Evolutionary conservation across 352 stramenopile species (phyloP).

Genomic region (Salisapilia sapeloensis): DNA sequence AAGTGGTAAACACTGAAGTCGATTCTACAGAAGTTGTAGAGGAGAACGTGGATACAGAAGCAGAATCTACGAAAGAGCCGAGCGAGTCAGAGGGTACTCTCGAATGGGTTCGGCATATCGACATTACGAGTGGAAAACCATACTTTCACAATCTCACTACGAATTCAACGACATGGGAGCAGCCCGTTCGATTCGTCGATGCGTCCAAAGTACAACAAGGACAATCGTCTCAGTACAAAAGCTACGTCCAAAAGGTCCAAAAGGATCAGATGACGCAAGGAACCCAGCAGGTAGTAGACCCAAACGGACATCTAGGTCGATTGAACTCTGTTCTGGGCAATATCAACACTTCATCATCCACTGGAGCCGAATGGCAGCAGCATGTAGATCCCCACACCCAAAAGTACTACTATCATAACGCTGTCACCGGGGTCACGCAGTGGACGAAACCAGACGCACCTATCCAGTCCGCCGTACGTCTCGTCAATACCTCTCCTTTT

Average conservation of each 20-base stretch:
- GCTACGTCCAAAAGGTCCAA: slow-evolving; percentile 33
- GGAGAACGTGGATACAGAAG: neutral
- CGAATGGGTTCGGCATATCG: slow-evolving; percentile 61
- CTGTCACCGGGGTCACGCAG: slow-evolving; percentile 52
- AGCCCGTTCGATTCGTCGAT: slow-evolving; percentile 28
- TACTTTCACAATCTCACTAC: slow-evolving; percentile 59
- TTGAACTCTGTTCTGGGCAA: slow-evolving; percentile 54
- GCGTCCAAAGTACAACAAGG: slow-evolving; percentile 4
- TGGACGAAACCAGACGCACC: slow-evolving; percentile 58
- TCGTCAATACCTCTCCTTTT: neutral
- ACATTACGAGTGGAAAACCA: slow-evolving; percentile 36
- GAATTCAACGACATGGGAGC: slow-evolving; percentile 51
- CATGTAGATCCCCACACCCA: slow-evolving; percentile 68
- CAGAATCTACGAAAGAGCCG: neutral
- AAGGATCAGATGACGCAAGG: slow-evolving; percentile 28
- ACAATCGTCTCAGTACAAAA: slow-evolving; percentile 37
- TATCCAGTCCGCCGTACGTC: slow-evolving; percentile 50
- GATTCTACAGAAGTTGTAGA: neutral
- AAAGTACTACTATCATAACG: slow-evolving; percentile 77
- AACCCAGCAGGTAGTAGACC: slow-evolving; percentile 49
- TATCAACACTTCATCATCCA: slow-evolving; percentile 16
- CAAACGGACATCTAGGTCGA: slow-evolving; percentile 42
- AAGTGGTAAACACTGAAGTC: neutral
- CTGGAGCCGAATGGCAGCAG: slow-evolving; percentile 51
- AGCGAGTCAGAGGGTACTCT: neutral